Percentiles rank a stretch among this genome's conserved stretches.
These are phyloP conservation scores for Fusarium pseudoanthophilum DNA, from an alignment of 2,329 filamentous ascomycete species.

Conservation along the genomic window DNA sequence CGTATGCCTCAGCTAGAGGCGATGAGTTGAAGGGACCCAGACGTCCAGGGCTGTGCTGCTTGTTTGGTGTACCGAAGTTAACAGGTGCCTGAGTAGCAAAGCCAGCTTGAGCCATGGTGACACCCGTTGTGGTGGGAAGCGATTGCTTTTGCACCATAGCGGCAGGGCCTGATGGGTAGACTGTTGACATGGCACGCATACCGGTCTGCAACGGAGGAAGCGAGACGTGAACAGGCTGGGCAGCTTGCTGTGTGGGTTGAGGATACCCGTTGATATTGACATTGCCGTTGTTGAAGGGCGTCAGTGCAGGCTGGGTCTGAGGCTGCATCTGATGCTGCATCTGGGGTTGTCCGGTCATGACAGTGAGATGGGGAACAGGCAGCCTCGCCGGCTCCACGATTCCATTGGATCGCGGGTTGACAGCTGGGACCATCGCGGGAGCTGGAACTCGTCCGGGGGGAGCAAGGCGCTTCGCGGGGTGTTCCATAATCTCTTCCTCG, in stretches of 20 bases:
- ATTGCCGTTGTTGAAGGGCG: constrained; percentile 47
- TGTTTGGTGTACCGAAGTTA: constrained; percentile 63
- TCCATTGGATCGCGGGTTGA: constrained; percentile 37
- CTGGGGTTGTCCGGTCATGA: constrained; percentile 61
- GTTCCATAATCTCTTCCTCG: constrained; percentile 62
- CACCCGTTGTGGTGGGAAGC: constrained; percentile 40
- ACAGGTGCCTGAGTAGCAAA: constrained; percentile 48
- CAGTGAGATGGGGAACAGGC: constrained; percentile 76
- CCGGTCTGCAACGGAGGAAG: constrained; percentile 70
- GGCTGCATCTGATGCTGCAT: constrained; percentile 25
- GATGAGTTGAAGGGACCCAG: constrained; percentile 68
- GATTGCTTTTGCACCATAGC: constrained; percentile 53
- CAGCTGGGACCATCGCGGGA: constrained; percentile 23
- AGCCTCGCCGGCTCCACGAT: constrained; percentile 58
- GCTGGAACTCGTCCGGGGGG: constrained; percentile 39
- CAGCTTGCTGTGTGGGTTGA: constrained; percentile 44
- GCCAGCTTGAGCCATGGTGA: constrained; percentile 35
- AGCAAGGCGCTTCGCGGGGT: constrained; percentile 63
- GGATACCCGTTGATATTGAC: constrained; percentile 54
- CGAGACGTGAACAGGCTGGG: constrained; percentile 56
- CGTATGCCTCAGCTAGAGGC: constrained; percentile 71
- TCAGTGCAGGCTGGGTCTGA: constrained; percentile 19
- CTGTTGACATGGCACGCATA: constrained; percentile 79
- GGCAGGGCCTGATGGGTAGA: constrained; percentile 70
- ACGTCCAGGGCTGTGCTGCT: constrained; percentile 63